These are phyloP conservation scores for Capsicum rhomboideum DNA, from an alignment of 257 asterid species.

Conservation along the genomic window DNA sequence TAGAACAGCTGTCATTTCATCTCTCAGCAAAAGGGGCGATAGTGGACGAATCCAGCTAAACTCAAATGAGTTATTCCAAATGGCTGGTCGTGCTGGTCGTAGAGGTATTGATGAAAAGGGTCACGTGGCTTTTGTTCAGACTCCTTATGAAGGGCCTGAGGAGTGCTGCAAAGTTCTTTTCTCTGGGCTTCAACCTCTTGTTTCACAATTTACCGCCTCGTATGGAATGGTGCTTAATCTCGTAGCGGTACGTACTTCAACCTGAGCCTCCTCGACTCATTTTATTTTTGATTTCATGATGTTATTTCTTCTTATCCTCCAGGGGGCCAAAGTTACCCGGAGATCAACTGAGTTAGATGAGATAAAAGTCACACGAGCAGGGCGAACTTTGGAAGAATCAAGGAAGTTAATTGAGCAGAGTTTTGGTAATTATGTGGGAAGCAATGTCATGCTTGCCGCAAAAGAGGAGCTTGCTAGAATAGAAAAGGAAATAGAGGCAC, in stretches of 20 bases:
- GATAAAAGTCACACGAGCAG: constrained; percentile 42
- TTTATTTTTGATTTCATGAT: constrained; percentile 5
- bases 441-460: constrained; percentile 95
- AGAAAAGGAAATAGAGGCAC: constrained; percentile 69
- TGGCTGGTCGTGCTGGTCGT: constrained; percentile 99
- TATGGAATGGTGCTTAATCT: constrained; percentile 99
- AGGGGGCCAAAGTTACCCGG: constrained; percentile 81
- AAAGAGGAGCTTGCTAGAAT: constrained; percentile 84
- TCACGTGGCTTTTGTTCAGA: constrained; percentile 84
- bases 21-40: constrained; percentile 87
- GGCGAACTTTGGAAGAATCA: constrained; percentile 93
- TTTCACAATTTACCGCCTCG: constrained; percentile 95
- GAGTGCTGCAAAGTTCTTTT: constrained; percentile 89
- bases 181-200: constrained; percentile 93
- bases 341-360: constrained; percentile 51
- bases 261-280: constrained; percentile 7
- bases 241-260: constrained; percentile 57
- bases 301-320: constrained; percentile 22
- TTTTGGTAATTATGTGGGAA: constrained; percentile 97
- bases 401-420: constrained; percentile 93
- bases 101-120: constrained; percentile 95
- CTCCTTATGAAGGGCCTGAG: constrained; percentile 90
- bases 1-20: constrained; percentile 89
- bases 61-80: constrained; percentile 89
- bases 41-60: constrained; percentile 72